Conservation (phyloP, 192 early-diverging fungal genomes). For the Backusella mclennaniae region DNA sequence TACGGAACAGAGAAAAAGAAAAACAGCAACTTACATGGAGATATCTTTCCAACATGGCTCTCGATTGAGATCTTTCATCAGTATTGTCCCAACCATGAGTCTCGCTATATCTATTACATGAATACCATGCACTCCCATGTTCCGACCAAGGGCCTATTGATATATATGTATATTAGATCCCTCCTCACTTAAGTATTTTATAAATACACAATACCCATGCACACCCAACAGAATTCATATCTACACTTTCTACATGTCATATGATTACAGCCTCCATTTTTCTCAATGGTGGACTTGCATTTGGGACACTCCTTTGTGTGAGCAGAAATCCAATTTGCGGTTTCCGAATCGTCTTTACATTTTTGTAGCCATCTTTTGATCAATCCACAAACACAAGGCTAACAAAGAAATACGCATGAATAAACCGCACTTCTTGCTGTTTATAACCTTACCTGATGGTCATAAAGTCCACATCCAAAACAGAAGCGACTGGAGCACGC, state of each 20-base stretch:
- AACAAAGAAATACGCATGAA: constrained; percentile 2
- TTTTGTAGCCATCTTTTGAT: constrained; percentile 71
- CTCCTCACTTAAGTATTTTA: too few relatives aligned
- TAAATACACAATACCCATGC: constrained; percentile 58
- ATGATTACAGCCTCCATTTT: constrained; percentile 99
- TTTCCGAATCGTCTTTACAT: constrained; percentile 97
- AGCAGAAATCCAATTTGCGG: constrained; percentile 95
- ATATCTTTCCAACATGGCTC: constrained; percentile 88
- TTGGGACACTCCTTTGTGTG: constrained; percentile 95
- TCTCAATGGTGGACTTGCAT: constrained; percentile 95
- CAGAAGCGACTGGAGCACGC: constrained; percentile 81
- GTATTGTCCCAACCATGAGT: constrained; percentile 82
- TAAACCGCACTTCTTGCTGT: background rate
- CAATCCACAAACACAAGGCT: constrained; percentile 80
- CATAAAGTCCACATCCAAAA: constrained; percentile 84
- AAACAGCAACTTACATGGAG: constrained; percentile 70
- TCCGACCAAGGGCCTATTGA: constrained; percentile 80
- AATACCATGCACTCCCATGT: constrained; percentile 95
- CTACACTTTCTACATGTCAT: constrained; percentile 99
- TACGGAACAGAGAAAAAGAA: background rate
- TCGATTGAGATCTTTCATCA: constrained; percentile 83
- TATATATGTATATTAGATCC: too few relatives aligned
- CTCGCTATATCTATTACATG: constrained; percentile 97
- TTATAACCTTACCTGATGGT: constrained; percentile 59
- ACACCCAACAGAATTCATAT: constrained; percentile 99